These are phyloP conservation scores for Trichoderma breve DNA, from an alignment of 2,329 filamentous ascomycete genomes.

Conservation along the genomic window DNA sequence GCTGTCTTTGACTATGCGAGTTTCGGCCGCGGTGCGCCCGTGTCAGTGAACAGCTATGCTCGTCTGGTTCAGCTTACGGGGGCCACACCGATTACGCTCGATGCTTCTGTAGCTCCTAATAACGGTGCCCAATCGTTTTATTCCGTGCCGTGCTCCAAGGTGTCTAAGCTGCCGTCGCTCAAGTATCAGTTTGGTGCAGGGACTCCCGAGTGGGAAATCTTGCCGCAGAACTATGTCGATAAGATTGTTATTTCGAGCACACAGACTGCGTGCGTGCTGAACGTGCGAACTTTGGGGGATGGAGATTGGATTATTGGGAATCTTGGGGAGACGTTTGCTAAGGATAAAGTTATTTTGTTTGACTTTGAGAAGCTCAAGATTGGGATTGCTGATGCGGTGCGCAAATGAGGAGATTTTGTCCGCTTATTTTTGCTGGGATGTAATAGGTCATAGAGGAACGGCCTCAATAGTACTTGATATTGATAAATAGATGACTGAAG, in stretches of 20 bases:
- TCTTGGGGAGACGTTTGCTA: not conserved
- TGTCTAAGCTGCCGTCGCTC: not conserved
- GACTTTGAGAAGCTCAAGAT: not conserved
- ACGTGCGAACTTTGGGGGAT: not conserved
- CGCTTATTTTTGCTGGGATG: not conserved
- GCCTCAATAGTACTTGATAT: not conserved
- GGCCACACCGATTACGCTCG: not conserved
- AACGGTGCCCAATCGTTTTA: not conserved
- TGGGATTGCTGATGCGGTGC: not conserved
- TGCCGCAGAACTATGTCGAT: not conserved
- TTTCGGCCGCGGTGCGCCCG: not conserved
- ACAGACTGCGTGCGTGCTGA: not conserved
- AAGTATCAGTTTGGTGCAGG: not conserved
- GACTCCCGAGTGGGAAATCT: not conserved
- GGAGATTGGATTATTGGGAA: not conserved
- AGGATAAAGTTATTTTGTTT: not conserved
- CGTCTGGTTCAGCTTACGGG: not conserved
- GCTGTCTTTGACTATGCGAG: not conserved
- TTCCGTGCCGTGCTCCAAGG: not conserved
- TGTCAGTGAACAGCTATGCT: not conserved
- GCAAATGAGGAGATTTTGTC: not conserved
- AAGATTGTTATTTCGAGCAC: not conserved
- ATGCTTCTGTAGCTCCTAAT: not conserved
- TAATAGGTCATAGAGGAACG: not conserved
- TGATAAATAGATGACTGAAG: not conserved